phyloP scores from a whole-genome alignment of 441 rosid genomes.

The Capsella rubella region DNA sequence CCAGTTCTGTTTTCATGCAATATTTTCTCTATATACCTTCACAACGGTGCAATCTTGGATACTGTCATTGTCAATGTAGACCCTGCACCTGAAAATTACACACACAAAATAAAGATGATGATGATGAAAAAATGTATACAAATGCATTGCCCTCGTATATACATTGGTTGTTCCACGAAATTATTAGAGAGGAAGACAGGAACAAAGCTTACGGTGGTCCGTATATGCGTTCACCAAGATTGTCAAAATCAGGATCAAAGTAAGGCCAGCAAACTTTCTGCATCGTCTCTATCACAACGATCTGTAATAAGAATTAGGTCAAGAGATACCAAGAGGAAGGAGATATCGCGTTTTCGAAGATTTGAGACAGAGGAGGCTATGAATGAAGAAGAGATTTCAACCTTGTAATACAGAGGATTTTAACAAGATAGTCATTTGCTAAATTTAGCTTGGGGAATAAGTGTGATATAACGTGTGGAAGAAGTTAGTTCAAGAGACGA shows the following conservation, averaged over 20 bases:
- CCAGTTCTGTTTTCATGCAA: neutral
- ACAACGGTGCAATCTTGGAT: constrained; percentile 73
- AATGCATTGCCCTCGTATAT: too few species aligned
- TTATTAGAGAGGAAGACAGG: neutral
- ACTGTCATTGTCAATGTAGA: constrained; percentile 75
- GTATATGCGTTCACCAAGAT: constrained; percentile 66
- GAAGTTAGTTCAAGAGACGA: constrained; percentile 37
- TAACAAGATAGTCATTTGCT: constrained; percentile 41
- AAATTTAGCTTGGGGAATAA: constrained; percentile 39
- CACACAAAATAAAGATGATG: neutral
- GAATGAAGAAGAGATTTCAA: constrained; percentile 28
- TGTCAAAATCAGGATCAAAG: constrained; percentile 83
- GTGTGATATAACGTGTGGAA: constrained; percentile 41
- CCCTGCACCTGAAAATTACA: constrained; percentile 62
- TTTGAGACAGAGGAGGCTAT: constrained; percentile 8
- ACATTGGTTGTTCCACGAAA: neutral
- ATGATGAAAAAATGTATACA: neutral
- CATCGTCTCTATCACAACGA: constrained; percentile 50
- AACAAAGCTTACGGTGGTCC: constrained; percentile 63
- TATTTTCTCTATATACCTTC: constrained; percentile 47
- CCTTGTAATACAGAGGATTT: constrained; percentile 36
- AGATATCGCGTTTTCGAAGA: too few species aligned
- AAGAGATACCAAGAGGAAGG: too few species aligned
- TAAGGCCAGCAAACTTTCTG: constrained; percentile 77
- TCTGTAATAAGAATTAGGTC: constrained; percentile 12